Evolutionary conservation across 1,139 yeast genomes (phyloP).

Genomic region (Sugiyamaella castrensis): DNA sequence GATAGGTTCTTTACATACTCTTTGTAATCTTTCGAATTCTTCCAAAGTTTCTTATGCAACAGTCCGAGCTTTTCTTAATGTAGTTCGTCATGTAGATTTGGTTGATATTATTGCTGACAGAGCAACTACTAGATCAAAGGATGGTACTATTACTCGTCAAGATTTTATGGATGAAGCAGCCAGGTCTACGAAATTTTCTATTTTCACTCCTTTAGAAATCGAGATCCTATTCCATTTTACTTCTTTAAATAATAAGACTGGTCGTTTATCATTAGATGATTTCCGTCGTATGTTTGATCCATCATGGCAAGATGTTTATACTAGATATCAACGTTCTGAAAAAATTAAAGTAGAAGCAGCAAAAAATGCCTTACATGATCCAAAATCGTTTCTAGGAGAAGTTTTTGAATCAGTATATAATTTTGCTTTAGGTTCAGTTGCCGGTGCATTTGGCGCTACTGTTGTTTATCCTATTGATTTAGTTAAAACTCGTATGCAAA

Average conservation of each 20-base stretch:
- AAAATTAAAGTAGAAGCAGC: conserved; percentile 41
- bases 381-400: conserved; percentile 40
- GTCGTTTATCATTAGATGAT: conserved; percentile 39
- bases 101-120: conserved; percentile 40
- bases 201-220: conserved; percentile 46
- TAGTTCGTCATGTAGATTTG: conserved; percentile 43
- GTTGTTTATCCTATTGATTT: conserved; percentile 97
- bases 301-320: conserved; percentile 42
- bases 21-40: conserved; percentile 38
- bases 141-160: conserved; percentile 40
- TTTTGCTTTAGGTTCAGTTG: conserved; percentile 85
- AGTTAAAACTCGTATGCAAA: conserved; percentile 97
- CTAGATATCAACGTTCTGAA: conserved; percentile 36
- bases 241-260: conserved; percentile 36
- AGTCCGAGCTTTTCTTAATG: conserved; percentile 45
- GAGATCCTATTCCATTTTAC: conserved; percentile 46
- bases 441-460: conserved; percentile 98
- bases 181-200: conserved; percentile 40
- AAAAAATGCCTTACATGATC: conserved; percentile 41
- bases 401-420: conserved; percentile 85
- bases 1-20: conserved; percentile 39
- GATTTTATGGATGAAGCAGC: conserved; percentile 44
- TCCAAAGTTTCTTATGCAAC: conserved; percentile 43
- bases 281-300: conserved; percentile 46
- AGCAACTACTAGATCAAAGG: conserved; percentile 35